Percentiles rank a stretch among this genome's conserved stretches.
Conservation (phyloP, 2,329 filamentous ascomycete species). For the Colletotrichum echinochloae region DNA sequence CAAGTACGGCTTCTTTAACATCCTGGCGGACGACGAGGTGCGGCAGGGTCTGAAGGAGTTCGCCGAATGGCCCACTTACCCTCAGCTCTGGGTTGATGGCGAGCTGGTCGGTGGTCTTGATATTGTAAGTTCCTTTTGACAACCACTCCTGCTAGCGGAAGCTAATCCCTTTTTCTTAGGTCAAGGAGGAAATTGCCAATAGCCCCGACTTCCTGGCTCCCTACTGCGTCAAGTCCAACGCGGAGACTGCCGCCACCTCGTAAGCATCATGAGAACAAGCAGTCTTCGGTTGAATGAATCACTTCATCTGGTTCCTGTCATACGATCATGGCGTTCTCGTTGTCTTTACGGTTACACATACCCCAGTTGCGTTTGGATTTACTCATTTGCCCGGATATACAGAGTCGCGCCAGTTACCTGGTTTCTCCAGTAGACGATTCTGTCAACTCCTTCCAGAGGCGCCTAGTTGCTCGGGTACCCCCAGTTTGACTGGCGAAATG, state of each 20-base stretch:
- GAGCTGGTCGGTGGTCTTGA: conserved; percentile 94
- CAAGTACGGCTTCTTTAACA: conserved; percentile 99
- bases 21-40: conserved; percentile 96
- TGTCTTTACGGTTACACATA: conserved; percentile 9
- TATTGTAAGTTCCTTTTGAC: conserved; percentile 76
- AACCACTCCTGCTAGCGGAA: not conserved
- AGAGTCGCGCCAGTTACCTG: not conserved
- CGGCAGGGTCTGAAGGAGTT: conserved; percentile 96
- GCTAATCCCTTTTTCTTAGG: conserved; percentile 60
- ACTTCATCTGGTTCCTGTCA: conserved; percentile 2
- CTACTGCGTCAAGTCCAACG: conserved; percentile 69
- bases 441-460: no score
- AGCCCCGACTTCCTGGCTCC: conserved; percentile 85
- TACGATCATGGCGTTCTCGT: conserved; percentile 3
- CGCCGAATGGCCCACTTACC: conserved; percentile 98
- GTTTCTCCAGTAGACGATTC: not conserved
- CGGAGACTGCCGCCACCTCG: conserved; percentile 53
- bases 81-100: conserved; percentile 91
- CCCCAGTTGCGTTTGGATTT: conserved; percentile 12
- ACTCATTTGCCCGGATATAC: not conserved
- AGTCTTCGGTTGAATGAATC: not conserved
- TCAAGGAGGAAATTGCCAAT: conserved; percentile 92
- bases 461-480: not conserved
- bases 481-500: not conserved
- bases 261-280: conserved; percentile 7